Conservation (phyloP, 1,139 yeast genomes). For the Yamadazyma diospyri region DNA sequence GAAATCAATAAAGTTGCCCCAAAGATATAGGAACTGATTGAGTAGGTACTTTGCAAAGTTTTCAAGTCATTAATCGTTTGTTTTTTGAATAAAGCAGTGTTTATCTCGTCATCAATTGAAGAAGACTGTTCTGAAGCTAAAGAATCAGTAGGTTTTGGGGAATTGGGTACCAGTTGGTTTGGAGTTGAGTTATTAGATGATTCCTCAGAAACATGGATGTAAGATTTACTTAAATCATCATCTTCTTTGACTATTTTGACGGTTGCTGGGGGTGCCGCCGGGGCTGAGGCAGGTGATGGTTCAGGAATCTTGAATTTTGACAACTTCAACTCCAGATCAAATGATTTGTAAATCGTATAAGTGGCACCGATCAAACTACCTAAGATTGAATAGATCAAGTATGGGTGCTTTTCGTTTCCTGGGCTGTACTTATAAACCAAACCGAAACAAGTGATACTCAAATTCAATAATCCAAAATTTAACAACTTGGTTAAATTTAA, state of each 20-base stretch:
- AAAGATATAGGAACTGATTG: slow-evolving; percentile 35
- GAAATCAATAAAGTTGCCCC: slow-evolving; percentile 43
- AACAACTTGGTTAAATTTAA: slow-evolving; percentile 27
- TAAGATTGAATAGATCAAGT: slow-evolving; percentile 52
- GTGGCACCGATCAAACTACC: slow-evolving; percentile 40
- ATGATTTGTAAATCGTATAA: slow-evolving; percentile 22
- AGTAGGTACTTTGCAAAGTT: slow-evolving; percentile 27
- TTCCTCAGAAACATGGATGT: slow-evolving; percentile 47
- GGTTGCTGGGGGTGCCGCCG: not conserved
- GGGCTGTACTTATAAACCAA: slow-evolving; percentile 43
- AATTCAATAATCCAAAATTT: slow-evolving; percentile 29
- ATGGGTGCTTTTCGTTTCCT: slow-evolving; percentile 49
- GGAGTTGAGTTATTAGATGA: slow-evolving; percentile 28
- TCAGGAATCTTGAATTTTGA: slow-evolving; percentile 12
- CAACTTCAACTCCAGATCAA: slow-evolving; percentile 17
- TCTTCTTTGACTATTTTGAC: slow-evolving; percentile 12
- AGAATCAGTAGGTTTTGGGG: slow-evolving; percentile 23
- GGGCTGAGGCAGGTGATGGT: not conserved
- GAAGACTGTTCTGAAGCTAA: slow-evolving; percentile 1
- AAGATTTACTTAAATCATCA: slow-evolving; percentile 47
- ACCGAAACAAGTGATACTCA: slow-evolving; percentile 38
- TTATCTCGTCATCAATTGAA: slow-evolving; percentile 40
- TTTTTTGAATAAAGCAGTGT: slow-evolving; percentile 38
- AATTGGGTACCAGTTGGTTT: slow-evolving; percentile 24
- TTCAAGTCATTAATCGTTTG: slow-evolving; percentile 32